Evolutionary conservation across 1,139 yeast genomes (phyloP), one percentile per base, ranked within the genome.

Genomic region (Lizanozyma gosingica): DNA sequence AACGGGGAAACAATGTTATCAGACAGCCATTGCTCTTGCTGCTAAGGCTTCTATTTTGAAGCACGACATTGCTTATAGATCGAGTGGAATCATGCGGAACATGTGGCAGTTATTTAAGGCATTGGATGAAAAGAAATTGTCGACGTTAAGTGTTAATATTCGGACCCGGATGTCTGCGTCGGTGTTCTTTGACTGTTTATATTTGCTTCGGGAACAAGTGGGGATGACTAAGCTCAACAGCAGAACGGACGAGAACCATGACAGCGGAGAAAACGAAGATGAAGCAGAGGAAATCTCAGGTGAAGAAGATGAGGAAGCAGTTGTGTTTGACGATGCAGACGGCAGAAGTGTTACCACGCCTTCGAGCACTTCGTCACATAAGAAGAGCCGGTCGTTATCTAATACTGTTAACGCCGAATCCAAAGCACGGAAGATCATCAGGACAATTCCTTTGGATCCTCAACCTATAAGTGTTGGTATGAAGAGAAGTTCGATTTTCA

Each of bases 11-110:
- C 77, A 74, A 42, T 71, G 82, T 33, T 92, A 84, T 53, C 76
- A 77, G 46, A 67, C 70, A 17, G 94, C 95, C 1, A 79, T 86
- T 14, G 71, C 75, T 17, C 63, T 85, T 38, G 80, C 92, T 1
- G 76, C 80, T 40, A 77, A 78, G 45, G 95, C 96, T 0, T 86
- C 96, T 0, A 83, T 90, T 35, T 67, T 87, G 50, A 86, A 86
- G 53, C 94, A 90, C 58, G 98, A 92, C 56, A 81, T 92, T 71
- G 88, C 97, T 1, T 86, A 84, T 59, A 73, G 97, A 47, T 85
- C 95, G 0, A 82, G 95, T 41, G 97, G 95, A 15, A 87, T 92
- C 44, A 86, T 92, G 92, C 77, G 85, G 51, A 88, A 88, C 53
- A 81, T 87, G 71, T 92, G 98, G 98, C 87, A 83, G 47, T 70